Conservation (phyloP, 306 rosid genomes). For the Sechiopsis laciniata region DNA sequence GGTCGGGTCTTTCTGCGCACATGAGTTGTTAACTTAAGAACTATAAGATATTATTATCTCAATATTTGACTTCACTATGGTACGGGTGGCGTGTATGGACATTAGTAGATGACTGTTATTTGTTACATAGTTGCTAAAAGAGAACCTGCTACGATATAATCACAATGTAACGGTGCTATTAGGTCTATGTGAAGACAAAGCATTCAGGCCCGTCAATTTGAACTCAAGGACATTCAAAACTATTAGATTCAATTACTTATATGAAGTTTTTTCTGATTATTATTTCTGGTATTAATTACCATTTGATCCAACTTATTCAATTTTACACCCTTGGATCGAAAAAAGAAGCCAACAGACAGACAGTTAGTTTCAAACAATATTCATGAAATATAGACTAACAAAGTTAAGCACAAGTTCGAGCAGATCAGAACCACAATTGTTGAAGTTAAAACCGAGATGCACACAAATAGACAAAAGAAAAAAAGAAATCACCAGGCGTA, state of each 20-base stretch:
- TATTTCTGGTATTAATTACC: background rate
- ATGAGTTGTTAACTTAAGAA: constrained; percentile 5
- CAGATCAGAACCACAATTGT: background rate
- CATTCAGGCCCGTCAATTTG: background rate
- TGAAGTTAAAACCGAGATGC: constrained; percentile 1
- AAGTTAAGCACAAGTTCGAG: background rate
- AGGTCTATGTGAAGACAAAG: constrained; percentile 1
- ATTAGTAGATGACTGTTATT: background rate
- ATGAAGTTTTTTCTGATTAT: background rate
- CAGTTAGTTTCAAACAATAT: background rate
- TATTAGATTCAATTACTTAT: background rate
- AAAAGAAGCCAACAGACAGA: background rate
- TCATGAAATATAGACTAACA: background rate
- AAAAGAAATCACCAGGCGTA: constrained; percentile 43
- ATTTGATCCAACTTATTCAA: background rate
- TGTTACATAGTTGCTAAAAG: background rate
- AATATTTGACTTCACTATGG: background rate
- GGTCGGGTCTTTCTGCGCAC: background rate
- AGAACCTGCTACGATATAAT: background rate
- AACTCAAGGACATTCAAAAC: background rate
- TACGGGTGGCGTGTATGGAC: background rate
- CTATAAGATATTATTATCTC: background rate
- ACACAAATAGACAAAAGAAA: background rate
- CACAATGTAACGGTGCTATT: background rate
- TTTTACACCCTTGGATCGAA: background rate